Conservation (phyloP, 208 protist species). For the Porcisia deanei region DNA sequence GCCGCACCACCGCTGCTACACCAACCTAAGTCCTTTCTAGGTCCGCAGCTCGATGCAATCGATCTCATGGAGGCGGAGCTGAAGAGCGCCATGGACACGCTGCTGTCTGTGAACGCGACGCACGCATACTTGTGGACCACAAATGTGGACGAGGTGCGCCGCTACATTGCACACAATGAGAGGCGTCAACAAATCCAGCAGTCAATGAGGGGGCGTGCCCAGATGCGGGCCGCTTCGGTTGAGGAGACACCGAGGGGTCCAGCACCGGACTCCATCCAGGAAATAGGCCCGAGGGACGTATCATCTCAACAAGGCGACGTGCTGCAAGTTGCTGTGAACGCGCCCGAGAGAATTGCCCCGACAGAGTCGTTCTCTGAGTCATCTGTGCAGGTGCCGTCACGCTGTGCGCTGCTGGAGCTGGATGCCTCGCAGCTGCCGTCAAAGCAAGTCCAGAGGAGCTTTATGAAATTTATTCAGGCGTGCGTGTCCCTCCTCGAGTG, state of each 20-base stretch:
- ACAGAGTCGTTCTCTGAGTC: background rate
- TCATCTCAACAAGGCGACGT: background rate
- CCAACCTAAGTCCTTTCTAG: slow-evolving; percentile 38
- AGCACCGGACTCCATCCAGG: background rate
- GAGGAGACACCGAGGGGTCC: background rate
- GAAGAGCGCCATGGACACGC: slow-evolving; percentile 32
- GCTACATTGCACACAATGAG: slow-evolving; percentile 32
- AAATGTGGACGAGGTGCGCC: slow-evolving; percentile 34
- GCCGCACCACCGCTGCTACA: slow-evolving; percentile 29
- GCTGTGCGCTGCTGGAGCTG: slow-evolving; percentile 31
- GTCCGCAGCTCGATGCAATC: slow-evolving; percentile 31
- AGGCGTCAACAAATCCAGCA: slow-evolving; percentile 26
- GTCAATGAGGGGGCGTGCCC: slow-evolving; percentile 27
- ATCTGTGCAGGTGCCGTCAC: slow-evolving; percentile 12
- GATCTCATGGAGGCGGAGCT: slow-evolving; percentile 29
- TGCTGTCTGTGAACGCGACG: slow-evolving; percentile 36
- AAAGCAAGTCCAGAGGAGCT: slow-evolving; percentile 37
- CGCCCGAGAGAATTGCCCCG: background rate
- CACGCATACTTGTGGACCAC: slow-evolving; percentile 59
- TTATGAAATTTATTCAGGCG: slow-evolving; percentile 65
- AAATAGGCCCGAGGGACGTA: background rate
- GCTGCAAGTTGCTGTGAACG: background rate
- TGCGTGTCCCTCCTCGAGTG: slow-evolving; percentile 51
- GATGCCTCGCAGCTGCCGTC: slow-evolving; percentile 30
- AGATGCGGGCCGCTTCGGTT: slow-evolving; percentile 24